A percentile compares a stretch with the other conserved stretches of the same genome.
Evolutionary conservation across 139 green algal species (phyloP).

Genomic region (Nannochloris sp.): DNA sequence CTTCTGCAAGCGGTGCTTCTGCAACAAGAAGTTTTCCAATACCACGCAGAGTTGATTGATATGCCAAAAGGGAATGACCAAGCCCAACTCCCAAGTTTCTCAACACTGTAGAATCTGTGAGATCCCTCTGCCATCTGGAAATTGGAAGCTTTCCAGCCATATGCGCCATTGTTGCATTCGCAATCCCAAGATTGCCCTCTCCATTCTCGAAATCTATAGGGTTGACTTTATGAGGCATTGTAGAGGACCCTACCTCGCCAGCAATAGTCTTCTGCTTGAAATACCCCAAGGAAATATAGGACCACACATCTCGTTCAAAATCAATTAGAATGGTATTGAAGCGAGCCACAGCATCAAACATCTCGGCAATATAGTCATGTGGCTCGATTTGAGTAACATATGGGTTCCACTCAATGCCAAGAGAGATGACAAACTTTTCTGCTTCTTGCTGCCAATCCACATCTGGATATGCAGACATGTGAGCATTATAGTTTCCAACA

Average conservation of each 20-base stretch:
- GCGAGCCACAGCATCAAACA: constrained; percentile 70
- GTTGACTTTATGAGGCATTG: constrained; percentile 98
- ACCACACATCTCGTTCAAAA: constrained; percentile 96
- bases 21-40: constrained; percentile 90
- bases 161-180: constrained; percentile 91
- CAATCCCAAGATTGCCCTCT: constrained; percentile 96
- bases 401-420: constrained; percentile 80
- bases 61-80: constrained; percentile 87
- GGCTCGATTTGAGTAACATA: constrained; percentile 97
- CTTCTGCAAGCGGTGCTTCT: constrained; percentile 41
- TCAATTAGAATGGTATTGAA: constrained; percentile 98
- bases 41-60: constrained; percentile 68
- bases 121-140: constrained; percentile 17
- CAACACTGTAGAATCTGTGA: constrained; percentile 93
- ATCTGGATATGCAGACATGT: constrained; percentile 88
- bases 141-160: constrained; percentile 90
- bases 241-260: constrained; percentile 86
- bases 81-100: constrained; percentile 89
- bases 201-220: constrained; percentile 99
- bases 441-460: constrained; percentile 83
- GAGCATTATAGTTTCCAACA: constrained; percentile 99
- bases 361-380: constrained; percentile 98
- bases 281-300: constrained; percentile 97
- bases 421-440: constrained; percentile 60
- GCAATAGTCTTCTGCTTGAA: constrained; percentile 80